Evolutionary conservation across 352 stramenopile species (phyloP), one percentile per base, ranked within the genome.

Genomic region (Pythium scleroteichum): DNA sequence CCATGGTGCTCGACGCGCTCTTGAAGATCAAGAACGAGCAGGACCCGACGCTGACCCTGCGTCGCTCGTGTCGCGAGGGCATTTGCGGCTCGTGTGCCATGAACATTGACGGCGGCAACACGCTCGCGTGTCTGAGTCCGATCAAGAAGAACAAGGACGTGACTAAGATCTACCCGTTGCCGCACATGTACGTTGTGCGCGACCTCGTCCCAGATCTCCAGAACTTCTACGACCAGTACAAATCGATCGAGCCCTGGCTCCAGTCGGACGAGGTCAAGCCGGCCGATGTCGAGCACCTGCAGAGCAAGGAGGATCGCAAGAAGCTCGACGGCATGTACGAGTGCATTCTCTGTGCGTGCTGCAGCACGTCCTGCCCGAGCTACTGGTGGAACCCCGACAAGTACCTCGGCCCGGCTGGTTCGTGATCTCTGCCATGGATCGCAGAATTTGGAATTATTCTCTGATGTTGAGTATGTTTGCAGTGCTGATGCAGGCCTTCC

Each of bases 301-400:
- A 95, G 72, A 95, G 84, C 50, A 95, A 96, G 53, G 90, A 98
- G 54, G 98, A 99, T 83, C 90, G 98, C 58, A 98, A 98, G 83
- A 99, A 99, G 76, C 82, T 99, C 9, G 98, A 99, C 75, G 97
- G 98, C 62, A 99, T 99, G 97, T 99, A 99, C 78, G 97, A 99
- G 85, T 99, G 97, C 79, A 99, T 99, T 65, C 85, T 99, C 19
- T 99, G 97, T 78, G 97, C 97, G 22, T 99, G 97, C 82, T 99
- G 97, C 84, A 97, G 82, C 63, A 99, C 97, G 4, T 97, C 97
- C 33, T 99, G 97, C 82, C 97, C 97, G 24, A 98, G 87, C 52
- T 99, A 99, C 84, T 99, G 97, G 97, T 99, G 97, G 97, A 99
- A 99, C 83, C 82, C 83, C 19, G 92, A 97, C 73, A 98, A 97